Evolutionary conservation across 2,329 filamentous ascomycete species (phyloP), one percentile per base, ranked within the genome.

Genomic region (Grosmannia penicillata): DNA sequence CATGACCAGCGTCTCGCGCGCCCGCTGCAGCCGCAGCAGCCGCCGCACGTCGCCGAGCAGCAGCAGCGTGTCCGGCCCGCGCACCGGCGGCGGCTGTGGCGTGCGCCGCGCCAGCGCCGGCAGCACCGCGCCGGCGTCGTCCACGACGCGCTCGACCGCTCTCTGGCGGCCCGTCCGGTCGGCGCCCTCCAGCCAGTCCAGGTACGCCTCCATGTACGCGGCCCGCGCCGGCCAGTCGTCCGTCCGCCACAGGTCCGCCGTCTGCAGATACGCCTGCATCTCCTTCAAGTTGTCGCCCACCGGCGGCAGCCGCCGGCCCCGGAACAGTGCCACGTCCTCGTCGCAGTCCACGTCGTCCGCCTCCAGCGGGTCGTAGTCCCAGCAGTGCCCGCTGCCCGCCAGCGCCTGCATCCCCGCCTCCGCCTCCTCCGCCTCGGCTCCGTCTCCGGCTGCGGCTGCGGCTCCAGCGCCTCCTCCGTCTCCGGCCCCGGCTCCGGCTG

Each of bases 231-330:
- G 47, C 57, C 66, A 71, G 31, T 54, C 45, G 1, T 54, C 32
- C 40, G 57, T 59, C 14, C 62, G 57, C 40, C 63, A 57, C 6
- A 52, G 47, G 44, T 73, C 65, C 43, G 67, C 60, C 23, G 70
- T 65, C 4, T 58, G 49, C 18, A 75, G 60, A 43, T 68, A 74
- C 44, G 61, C 62, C 28, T 49, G 44, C n/a, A 52, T 41, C 27
- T 55, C 50, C 28, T 48, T 24, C 23, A 63, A 50, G 3, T 55
- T 54, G 22, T 48, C 40, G 24, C 50, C 51, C 7, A 57, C 38
- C 1, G 54, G 51, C 19, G 57, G 58, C 38, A 59, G 56, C 1
- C 42, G 44, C 26, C 32, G 29, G 29, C 40, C 44, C 26, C 27
- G 18, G 25, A 38, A 46, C 13, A 5, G 24, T 46, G 44, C n/a